Base-by-base conservation (phyloP, 495 filamentous ascomycete genomes). In the Penicillium angulare region DNA sequence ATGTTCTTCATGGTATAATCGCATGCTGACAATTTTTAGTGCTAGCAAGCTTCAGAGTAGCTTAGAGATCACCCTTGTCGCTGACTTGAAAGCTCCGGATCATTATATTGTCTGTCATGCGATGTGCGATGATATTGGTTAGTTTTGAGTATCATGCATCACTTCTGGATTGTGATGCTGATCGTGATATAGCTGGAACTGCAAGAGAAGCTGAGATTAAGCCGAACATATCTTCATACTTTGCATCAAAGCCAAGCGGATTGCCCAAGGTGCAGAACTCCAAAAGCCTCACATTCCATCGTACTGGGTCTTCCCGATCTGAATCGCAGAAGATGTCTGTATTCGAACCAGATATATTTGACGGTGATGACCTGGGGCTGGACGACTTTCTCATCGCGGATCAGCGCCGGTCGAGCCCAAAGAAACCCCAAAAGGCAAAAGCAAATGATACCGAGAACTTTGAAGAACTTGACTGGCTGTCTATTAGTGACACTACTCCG, bases 41-140 rank as follows among this genome's bases (percentile, higher is more conserved):
- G 80, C 87, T 12, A 82, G 61, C 43, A 87, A 85, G 50, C 63
- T 97, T 5, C 75, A 83, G 39, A 79, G 78, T 3, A 82, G 77
- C 1, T 68, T 84, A 10, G 81, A 87, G 5, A 59, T 92, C 12
- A 65, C 74, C 5, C 85, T 96, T 47, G 72, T 71, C 13, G 82
- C 78, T 1, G 68, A 79, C 0, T 57, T 96, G 34, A 77, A 73
- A 7, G 69, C 60, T 7, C 53, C 72, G 8, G 76, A 75, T 7
- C 83, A 92, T 38, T 70, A 64, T 13, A 74, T 97, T 35, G 71
- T 69, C 18, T 93, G 88, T 51, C 82, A 89, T 65, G 77, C 89
- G 10, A 88, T 87, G 69, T 97, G 93, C 56, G 92, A 97, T 66
- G 87, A 90, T 32, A 88, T 97, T 53, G 90, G 84, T 86, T 63